Base-by-base conservation (phyloP, 2,329 filamentous ascomycete genomes). In the Calycina herbarum region DNA sequence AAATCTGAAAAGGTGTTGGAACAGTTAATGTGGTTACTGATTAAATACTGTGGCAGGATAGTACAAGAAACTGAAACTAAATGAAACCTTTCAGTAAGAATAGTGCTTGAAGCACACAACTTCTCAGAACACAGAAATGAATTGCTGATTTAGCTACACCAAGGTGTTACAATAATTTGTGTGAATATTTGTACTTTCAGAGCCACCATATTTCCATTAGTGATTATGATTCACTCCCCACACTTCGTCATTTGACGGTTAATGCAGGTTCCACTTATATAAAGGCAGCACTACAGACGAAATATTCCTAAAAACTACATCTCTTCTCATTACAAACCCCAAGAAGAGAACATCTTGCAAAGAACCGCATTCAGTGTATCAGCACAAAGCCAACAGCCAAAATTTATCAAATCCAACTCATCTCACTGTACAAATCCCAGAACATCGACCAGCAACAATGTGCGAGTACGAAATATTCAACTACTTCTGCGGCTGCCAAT, bases 401-500 rank as follows among this genome's bases (percentile, higher is more conserved):
- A 7, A 24, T 11, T 17, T 13, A 11, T 54, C 48, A 54, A 24
- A 13, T 6, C 20, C 10, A 10, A 24, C n/a, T 8, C n/a, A 51
- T 38, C 35, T 3, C 45, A 24, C 45, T 20, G 8, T n/a, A 11
- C 10, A 10, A 24, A 31, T 15, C 54, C 13, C 15, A 31, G 11
- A 33, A 31, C 13, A 1, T 35, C 27, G 13, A 17, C 17, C 24
- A n/a, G n/a, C 29, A 33, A 35, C 13, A n/a, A 57, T 57, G 56
- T 57, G 56, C 56, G 31, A 31, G 29, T 57, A 57, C 27, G 56
- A 57, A 57, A 33, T 33, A 2, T 57, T 57, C n/a, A 11, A 29
- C 29, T 57, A 57, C 29, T 57, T n/a, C 56, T 57, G 56, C 56
- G 27, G 27, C 29, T 57, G 56, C 15, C 27, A 57, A 57, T 35